Evolutionary conservation across 2,329 filamentous ascomycete genomes (phyloP).

Genomic region (Colletotrichum theobromicola): DNA sequence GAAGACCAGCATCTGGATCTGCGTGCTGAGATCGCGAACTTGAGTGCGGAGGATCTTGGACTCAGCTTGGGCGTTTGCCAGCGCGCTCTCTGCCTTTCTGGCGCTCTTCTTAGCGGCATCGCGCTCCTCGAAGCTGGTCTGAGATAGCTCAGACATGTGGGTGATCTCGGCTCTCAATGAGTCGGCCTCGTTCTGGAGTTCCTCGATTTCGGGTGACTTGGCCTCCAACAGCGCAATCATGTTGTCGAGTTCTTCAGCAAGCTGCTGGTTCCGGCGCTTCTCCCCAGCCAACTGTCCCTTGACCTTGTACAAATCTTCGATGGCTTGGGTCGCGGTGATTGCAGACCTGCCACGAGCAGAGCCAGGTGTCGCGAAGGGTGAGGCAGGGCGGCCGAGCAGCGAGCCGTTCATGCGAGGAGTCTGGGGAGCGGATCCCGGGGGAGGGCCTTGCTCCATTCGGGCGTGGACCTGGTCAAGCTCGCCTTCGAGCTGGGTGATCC

Average conservation of each 20-base stretch:
- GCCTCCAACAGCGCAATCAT: conserved; percentile 86
- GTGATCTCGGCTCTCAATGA: conserved; percentile 81
- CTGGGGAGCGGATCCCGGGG: conserved; percentile 58
- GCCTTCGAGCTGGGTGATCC: conserved; percentile 54
- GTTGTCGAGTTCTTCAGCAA: conserved; percentile 80
- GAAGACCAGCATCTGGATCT: conserved; percentile 89
- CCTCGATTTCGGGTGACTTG: conserved; percentile 86
- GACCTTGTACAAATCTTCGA: conserved; percentile 69
- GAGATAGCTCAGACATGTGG: conserved; percentile 84
- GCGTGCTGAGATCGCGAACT: conserved; percentile 85
- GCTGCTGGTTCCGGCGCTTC: conserved; percentile 74
- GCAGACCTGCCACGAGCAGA: conserved; percentile 61
- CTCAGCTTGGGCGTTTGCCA: conserved; percentile 69
- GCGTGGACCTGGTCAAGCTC: conserved; percentile 61
- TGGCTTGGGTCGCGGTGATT: conserved; percentile 65
- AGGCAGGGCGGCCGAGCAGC: conserved; percentile 55
- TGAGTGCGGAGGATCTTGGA: conserved; percentile 83
- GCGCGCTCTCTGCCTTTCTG: conserved; percentile 78
- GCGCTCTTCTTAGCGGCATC: conserved; percentile 80
- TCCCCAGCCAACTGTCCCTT: conserved; percentile 78
- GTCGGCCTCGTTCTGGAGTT: conserved; percentile 81
- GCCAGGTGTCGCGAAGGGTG: conserved; percentile 66
- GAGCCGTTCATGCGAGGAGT: conserved; percentile 67
- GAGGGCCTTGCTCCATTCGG: conserved; percentile 46
- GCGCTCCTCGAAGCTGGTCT: conserved; percentile 80